Percentiles rank a stretch among this genome's conserved stretches.
These are phyloP conservation scores for Auricularia sp. DNA, from an alignment of 768 basidiomycete species.

Conservation along the genomic window DNA sequence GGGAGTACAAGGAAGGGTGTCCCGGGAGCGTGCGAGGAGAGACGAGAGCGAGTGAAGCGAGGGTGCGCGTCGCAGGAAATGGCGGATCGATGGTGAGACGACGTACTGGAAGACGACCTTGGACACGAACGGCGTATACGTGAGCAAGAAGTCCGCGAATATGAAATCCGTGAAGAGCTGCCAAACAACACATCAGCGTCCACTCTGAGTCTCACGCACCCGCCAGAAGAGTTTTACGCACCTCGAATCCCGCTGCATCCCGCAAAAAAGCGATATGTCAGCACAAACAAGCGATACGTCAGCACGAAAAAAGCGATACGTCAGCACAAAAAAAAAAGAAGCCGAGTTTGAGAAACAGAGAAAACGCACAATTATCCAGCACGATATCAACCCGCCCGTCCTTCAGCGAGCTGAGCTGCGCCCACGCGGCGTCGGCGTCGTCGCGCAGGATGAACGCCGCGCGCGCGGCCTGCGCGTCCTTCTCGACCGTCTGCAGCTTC, in stretches of 20 bases:
- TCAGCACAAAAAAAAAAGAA: neutral
- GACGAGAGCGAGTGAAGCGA: neutral
- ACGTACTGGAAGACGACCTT: slow-evolving; percentile 84
- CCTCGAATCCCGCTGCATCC: slow-evolving; percentile 78
- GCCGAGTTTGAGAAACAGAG: neutral
- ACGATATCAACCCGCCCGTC: slow-evolving; percentile 68
- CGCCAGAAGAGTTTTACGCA: slow-evolving; percentile 18
- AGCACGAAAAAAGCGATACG: too few species aligned
- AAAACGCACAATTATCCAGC: slow-evolving; percentile 70
- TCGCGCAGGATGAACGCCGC: slow-evolving; percentile 74
- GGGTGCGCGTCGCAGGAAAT: too few species aligned
- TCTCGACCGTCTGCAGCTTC: slow-evolving; percentile 70
- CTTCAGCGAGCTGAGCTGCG: slow-evolving; percentile 48
- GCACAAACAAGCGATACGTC: too few species aligned
- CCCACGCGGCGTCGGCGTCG: slow-evolving; percentile 70
- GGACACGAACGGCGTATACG: slow-evolving; percentile 64
- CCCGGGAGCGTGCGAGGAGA: neutral
- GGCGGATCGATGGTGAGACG: too few species aligned
- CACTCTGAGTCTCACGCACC: neutral
- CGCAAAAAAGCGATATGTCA: neutral
- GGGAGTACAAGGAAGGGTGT: neutral
- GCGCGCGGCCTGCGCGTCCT: slow-evolving; percentile 70
- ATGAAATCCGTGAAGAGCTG: slow-evolving; percentile 90
- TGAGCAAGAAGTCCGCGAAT: slow-evolving; percentile 87
- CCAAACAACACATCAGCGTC: slow-evolving; percentile 1